Percentiles rank a stretch among this genome's conserved stretches.
Evolutionary conservation across 192 early-diverging fungal species (phyloP).

Genomic region (Coemansia sp.): DNA sequence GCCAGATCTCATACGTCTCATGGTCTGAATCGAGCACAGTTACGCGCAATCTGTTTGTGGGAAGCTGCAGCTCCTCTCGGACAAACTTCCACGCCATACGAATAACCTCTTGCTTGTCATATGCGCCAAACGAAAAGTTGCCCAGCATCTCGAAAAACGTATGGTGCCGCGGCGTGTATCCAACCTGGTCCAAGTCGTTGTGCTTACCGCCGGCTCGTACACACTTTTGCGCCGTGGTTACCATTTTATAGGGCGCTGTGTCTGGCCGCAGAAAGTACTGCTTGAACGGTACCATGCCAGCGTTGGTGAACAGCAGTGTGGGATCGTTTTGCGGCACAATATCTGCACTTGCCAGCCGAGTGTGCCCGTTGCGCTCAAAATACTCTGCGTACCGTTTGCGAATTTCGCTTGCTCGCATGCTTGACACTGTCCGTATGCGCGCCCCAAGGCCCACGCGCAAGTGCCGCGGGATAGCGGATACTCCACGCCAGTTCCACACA

Average conservation of each 20-base stretch:
- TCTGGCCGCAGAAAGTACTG: constrained; percentile 87
- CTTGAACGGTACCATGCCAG: constrained; percentile 98
- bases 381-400: constrained; percentile 84
- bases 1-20: constrained; percentile 68
- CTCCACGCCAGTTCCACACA: background rate
- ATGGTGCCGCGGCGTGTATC: constrained; percentile 94
- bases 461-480: background rate
- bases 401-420: constrained; percentile 64
- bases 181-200: constrained; percentile 98
- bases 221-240: constrained; percentile 96
- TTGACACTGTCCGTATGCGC: constrained; percentile 9
- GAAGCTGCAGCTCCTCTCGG: constrained; percentile 76
- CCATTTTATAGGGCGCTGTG: constrained; percentile 81
- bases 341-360: constrained; percentile 72
- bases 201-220: constrained; percentile 98
- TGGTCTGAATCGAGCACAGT: constrained; percentile 89
- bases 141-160: constrained; percentile 99
- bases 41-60: constrained; percentile 83
- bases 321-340: constrained; percentile 94
- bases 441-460: background rate
- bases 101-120: constrained; percentile 92
- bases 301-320: constrained; percentile 92
- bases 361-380: constrained; percentile 72
- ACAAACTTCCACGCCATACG: constrained; percentile 88
- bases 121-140: constrained; percentile 99